Base-by-base conservation (phyloP, 1,139 yeast species). In the Meyerozyma athensensis region DNA sequence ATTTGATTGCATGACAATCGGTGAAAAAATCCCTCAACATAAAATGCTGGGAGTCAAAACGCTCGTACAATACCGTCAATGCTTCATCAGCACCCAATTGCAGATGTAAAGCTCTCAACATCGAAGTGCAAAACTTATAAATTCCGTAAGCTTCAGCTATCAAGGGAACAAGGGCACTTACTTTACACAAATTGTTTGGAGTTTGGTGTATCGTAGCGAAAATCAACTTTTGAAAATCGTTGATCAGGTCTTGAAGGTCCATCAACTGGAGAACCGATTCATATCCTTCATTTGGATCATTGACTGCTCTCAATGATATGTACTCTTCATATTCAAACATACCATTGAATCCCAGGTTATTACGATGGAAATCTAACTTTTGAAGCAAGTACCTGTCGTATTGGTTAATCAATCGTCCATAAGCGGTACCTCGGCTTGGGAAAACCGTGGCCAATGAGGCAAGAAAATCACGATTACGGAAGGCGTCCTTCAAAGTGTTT, bases 241-340 rank as follows among this genome's bases (percentile, higher is more conserved):
- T 94, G 44, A 90, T 78, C 35, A 80, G 73, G 54, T 90, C 97
- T 59, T 89, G 97, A 41, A 90, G 68, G 39, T 80, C 79, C 89
- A 89, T 83, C 52, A 92, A 68, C 56, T 87, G 96, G 46, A 87
- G 62, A 46, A 90, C 79, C 1, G 95, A 81, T 53, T 90, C 96
- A 56, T 86, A 92, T 5, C 97, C 97, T 62, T 89, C 96, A 55
- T 92, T 90, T 3, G 97, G 97, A 56, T 92, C 96, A 53, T 86
- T 83, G 28, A 87, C 95, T 3, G 90, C 81, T 43, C 89, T 76
- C 48, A 92, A 72, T 2, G 96, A 86, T 33, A 90, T 80, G 55
- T 90, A 92, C 56, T 92, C 98, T 58, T 89, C 96, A 54, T 92
- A 92, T 57, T 92, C 98, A 61, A 92, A 92, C 34, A 90, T 89